Conservation (phyloP, 2,329 filamentous ascomycete genomes). For the Fusarium kyushuense region DNA sequence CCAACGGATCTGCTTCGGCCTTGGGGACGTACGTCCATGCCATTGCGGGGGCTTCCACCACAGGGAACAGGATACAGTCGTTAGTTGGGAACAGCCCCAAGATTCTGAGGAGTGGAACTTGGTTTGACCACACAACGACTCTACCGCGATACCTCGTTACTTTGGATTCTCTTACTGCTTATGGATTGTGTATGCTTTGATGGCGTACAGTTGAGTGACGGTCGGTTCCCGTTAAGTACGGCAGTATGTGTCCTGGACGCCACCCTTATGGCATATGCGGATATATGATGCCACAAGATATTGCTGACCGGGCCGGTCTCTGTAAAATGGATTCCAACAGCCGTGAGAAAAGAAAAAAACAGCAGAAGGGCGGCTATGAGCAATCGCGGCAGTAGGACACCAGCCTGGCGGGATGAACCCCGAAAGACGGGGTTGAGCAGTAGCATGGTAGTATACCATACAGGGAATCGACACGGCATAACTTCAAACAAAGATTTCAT, state of each 20-base stretch:
- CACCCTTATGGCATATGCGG: constrained; percentile 41
- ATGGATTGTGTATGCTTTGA: constrained; percentile 2
- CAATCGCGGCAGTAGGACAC: constrained; percentile 18
- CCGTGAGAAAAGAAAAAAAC: constrained; percentile 17
- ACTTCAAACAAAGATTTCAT: constrained; percentile 26
- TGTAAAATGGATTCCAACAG: constrained; percentile 26
- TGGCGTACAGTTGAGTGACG: constrained; percentile 15
- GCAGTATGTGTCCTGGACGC: constrained; percentile 1
- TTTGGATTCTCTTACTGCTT: constrained; percentile 10
- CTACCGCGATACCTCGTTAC: constrained; percentile 33
- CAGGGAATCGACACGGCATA: constrained; percentile 25
- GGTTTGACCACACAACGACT: constrained; percentile 29
- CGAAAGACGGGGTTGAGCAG: constrained; percentile 18
- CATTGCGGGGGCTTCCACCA: constrained; percentile 7
- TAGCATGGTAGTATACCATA: constrained; percentile 16
- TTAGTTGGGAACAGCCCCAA: too few relatives aligned
- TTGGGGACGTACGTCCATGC: constrained; percentile 29
- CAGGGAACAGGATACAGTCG: constrained; percentile 10
- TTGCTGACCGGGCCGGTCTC: constrained; percentile 44
- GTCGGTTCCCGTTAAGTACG: constrained; percentile 4
- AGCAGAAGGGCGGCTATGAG: constrained; percentile 26
- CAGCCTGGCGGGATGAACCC: constrained; percentile 22
- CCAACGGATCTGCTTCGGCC: constrained; percentile 41
- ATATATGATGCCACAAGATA: constrained; percentile 35
- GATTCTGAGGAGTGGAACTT: constrained; percentile 43